Percentiles rank a stretch among this genome's conserved stretches.
Evolutionary conservation across 441 rosid genomes (phyloP).

Genomic region (Croton laevigatus): DNA sequence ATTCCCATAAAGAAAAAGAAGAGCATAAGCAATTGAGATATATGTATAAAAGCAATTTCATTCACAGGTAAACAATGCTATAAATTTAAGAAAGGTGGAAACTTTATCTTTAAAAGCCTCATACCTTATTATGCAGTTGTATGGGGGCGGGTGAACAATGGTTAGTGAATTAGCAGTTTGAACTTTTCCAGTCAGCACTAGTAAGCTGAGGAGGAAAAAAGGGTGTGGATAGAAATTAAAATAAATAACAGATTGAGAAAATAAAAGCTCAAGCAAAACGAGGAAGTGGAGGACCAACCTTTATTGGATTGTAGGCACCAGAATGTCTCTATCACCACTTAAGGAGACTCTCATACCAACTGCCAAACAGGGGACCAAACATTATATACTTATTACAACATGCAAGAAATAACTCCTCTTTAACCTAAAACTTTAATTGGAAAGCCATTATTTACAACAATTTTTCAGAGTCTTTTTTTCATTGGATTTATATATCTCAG

Average conservation of each 20-base stretch:
- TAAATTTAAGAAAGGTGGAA: too few species aligned
- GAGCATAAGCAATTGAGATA: neutral
- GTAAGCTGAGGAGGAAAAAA: conserved; percentile 18
- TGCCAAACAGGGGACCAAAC: conserved; percentile 31
- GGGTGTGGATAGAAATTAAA: conserved; percentile 17
- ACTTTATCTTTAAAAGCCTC: too few species aligned
- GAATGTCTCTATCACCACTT: conserved; percentile 26
- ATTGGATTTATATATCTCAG: conserved; percentile 10
- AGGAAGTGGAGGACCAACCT: conserved; percentile 31
- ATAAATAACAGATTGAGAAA: conserved; percentile 15
- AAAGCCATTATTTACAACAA: conserved; percentile 26
- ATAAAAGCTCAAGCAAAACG: conserved; percentile 3
- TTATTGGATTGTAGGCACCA: conserved; percentile 26
- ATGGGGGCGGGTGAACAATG: too few species aligned
- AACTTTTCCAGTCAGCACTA: conserved; percentile 11
- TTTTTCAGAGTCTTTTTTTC: conserved; percentile 15
- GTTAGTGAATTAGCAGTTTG: too few species aligned
- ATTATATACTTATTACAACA: conserved; percentile 23
- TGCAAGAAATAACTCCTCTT: conserved; percentile 19
- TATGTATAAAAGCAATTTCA: neutral
- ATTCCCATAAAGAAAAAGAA: neutral
- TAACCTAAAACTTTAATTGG: conserved; percentile 20
- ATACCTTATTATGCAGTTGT: too few species aligned
- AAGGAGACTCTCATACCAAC: conserved; percentile 27
- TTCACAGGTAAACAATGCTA: too few species aligned